Evolutionary conservation across 192 early-diverging fungal species (phyloP).

Genomic region (Podila epigama): DNA sequence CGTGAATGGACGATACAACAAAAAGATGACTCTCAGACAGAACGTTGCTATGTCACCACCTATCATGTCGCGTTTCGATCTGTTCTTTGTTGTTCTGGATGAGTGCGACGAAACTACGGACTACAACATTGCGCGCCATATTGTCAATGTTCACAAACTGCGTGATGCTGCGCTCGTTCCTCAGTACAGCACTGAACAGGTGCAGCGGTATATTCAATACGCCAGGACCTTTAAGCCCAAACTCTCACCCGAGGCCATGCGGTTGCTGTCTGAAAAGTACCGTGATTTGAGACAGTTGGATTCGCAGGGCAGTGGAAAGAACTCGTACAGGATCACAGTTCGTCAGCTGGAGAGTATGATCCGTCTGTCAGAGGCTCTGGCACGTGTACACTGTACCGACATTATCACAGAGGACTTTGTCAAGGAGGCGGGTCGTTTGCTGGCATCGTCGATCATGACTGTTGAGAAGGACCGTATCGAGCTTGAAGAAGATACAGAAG

Average conservation of each 20-base stretch:
- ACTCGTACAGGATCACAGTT: slow-evolving; percentile 94
- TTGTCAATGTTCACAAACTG: slow-evolving; percentile 84
- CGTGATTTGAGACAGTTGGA: slow-evolving; percentile 88
- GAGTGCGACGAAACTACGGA: slow-evolving; percentile 90
- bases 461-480: slow-evolving; percentile 82
- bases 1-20: slow-evolving; percentile 94
- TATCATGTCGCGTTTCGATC: slow-evolving; percentile 98
- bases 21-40: slow-evolving; percentile 92
- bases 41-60: slow-evolving; percentile 96
- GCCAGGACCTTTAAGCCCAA: slow-evolving; percentile 90
- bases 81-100: slow-evolving; percentile 97
- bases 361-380: slow-evolving; percentile 94
- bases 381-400: slow-evolving; percentile 80
- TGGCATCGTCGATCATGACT: slow-evolving; percentile 90
- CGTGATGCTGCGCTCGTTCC: slow-evolving; percentile 74
- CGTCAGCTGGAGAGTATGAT: slow-evolving; percentile 97
- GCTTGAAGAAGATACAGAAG: slow-evolving; percentile 59
- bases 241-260: slow-evolving; percentile 78
- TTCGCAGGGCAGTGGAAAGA: slow-evolving; percentile 68
- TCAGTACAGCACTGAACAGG: slow-evolving; percentile 74
- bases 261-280: slow-evolving; percentile 83
- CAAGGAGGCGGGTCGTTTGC: slow-evolving; percentile 81
- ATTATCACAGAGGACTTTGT: slow-evolving; percentile 77
- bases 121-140: slow-evolving; percentile 90
- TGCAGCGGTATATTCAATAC: slow-evolving; percentile 87